These are phyloP conservation scores for Calocybe indica DNA, from an alignment of 768 basidiomycete species.

Conservation along the genomic window DNA sequence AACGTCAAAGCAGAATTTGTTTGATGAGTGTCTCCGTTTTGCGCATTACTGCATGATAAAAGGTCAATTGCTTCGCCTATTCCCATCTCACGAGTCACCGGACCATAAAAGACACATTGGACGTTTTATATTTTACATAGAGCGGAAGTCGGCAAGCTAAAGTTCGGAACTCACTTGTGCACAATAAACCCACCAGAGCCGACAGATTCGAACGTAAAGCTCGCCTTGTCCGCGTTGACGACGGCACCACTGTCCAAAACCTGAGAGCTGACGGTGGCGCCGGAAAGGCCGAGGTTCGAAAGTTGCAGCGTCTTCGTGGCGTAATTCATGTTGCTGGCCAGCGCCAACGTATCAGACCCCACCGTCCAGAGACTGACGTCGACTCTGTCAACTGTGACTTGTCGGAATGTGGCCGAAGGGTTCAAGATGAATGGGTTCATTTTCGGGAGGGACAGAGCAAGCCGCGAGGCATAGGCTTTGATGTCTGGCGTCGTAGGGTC, in stretches of 20 bases:
- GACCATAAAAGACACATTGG: no score
- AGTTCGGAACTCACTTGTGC: constrained; percentile 8
- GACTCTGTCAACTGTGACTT: constrained; percentile 32
- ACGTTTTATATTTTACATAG: no score
- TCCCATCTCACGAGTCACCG: no score
- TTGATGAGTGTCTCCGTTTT: no score
- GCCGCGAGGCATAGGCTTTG: constrained; percentile 42
- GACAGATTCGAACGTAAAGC: constrained; percentile 29
- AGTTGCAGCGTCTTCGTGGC: constrained; percentile 25
- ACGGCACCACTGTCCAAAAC: constrained; percentile 30
- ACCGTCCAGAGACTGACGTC: constrained; percentile 50
- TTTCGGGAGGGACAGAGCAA: constrained; percentile 38
- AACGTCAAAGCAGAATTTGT: no score
- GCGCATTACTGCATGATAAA: no score
- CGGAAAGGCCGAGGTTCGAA: constrained; percentile 20
- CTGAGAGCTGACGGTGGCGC: constrained; percentile 14
- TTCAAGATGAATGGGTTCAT: constrained; percentile 43
- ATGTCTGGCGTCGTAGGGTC: constrained; percentile 51
- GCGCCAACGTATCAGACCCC: constrained; percentile 33
- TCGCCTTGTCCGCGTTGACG: constrained; percentile 15
- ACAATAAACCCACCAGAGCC: constrained; percentile 37
- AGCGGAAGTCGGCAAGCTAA: not conserved
- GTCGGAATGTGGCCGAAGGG: constrained; percentile 32
- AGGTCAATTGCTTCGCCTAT: no score
- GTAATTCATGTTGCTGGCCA: constrained; percentile 48